Percentiles rank a stretch among this genome's conserved stretches.
Conservation (phyloP, 345 rosid genomes). For the Hibiscus syriacus region DNA sequence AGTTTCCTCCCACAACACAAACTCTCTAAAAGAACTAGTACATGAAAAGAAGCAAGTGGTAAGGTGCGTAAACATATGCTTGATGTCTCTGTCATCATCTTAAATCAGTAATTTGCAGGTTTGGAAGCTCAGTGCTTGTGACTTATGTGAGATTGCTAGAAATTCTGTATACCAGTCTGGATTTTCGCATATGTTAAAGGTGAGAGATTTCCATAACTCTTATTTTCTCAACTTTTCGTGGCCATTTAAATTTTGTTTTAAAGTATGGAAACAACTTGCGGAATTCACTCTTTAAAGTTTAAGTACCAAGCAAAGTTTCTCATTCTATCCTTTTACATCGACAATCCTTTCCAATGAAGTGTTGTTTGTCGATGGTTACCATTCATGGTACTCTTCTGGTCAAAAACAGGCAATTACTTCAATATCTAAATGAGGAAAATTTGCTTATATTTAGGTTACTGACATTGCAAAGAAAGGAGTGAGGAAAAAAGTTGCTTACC, state of each 20-base stretch:
- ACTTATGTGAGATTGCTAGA: constrained; percentile 49
- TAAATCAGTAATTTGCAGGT: constrained; percentile 24
- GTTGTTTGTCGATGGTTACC: background rate
- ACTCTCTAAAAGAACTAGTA: too few species aligned
- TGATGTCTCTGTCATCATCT: background rate
- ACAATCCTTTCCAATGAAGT: background rate
- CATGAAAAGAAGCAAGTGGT: background rate
- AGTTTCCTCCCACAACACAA: too few species aligned
- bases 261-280: background rate
- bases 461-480: background rate
- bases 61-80: background rate
- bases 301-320: background rate
- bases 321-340: background rate
- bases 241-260: background rate
- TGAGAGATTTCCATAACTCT: constrained; percentile 14
- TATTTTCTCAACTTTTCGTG: background rate
- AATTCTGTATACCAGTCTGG: constrained; percentile 51
- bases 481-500: background rate
- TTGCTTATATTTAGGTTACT: background rate
- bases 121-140: constrained; percentile 50
- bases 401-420: background rate
- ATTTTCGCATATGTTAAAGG: constrained; percentile 41
- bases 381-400: background rate
- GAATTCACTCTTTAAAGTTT: background rate
- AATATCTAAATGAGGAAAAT: background rate